Evolutionary conservation across 441 rosid species (phyloP).

Genomic region (Syzygium malaccense): DNA sequence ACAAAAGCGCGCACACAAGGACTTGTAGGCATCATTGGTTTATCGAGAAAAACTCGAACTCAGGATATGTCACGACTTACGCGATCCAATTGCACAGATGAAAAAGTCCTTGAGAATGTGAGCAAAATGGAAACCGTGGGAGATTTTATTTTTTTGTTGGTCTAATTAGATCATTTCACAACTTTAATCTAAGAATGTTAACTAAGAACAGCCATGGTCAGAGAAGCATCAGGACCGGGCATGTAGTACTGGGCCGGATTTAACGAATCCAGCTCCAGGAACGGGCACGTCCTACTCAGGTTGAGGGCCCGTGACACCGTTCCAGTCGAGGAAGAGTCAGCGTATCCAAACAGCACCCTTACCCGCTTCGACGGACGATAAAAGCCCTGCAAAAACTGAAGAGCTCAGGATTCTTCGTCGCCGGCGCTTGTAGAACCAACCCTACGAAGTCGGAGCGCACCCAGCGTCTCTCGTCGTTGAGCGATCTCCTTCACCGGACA

Average conservation of each 20-base stretch:
- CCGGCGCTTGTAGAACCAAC: background rate
- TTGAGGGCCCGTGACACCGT: background rate
- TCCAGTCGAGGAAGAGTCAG: background rate
- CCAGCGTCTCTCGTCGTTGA: rapidly evolving
- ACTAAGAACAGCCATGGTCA: background rate
- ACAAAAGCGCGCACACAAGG: background rate
- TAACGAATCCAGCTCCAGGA: background rate
- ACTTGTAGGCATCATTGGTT: no score
- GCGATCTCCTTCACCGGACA: background rate
- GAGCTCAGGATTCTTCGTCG: background rate
- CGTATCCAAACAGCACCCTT: background rate
- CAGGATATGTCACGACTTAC: background rate
- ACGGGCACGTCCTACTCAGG: background rate
- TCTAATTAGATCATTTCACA: background rate
- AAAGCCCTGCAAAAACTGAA: background rate
- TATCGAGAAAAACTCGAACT: background rate
- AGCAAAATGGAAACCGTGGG: background rate
- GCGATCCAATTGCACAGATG: background rate
- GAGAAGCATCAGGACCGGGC: background rate
- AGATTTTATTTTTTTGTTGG: background rate
- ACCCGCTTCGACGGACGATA: background rate
- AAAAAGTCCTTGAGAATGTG: background rate
- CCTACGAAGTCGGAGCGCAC: background rate
- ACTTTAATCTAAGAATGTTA: background rate
- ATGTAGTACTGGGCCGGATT: background rate